A percentile compares a stretch with the other conserved stretches of the same genome.
These are phyloP conservation scores for Protomyces inouyei DNA, from an alignment of 1,139 yeast genomes.

Conservation along the genomic window DNA sequence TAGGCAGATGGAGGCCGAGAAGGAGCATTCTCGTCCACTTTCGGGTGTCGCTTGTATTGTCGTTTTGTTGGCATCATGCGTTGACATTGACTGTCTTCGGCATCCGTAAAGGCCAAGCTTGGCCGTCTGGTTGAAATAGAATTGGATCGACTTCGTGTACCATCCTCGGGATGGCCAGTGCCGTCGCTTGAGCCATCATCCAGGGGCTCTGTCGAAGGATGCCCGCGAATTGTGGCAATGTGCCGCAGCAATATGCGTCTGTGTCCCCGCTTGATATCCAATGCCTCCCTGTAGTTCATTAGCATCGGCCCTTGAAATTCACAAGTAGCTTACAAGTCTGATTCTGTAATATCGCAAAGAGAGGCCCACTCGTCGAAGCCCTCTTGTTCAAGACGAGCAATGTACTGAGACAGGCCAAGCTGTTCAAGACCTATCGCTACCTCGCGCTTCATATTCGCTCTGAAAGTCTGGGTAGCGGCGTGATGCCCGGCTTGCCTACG, in stretches of 20 bases:
- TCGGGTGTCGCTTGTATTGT: constrained; percentile 14
- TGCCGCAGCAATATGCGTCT: constrained; percentile 18
- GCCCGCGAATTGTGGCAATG: constrained; percentile 22
- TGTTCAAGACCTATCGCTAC: constrained; percentile 4
- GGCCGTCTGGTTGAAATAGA: background rate
- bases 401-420: constrained; percentile 16
- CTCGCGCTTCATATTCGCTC: background rate
- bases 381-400: constrained; percentile 7
- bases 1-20: constrained; percentile 23
- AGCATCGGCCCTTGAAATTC: background rate
- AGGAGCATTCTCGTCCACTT: constrained; percentile 27
- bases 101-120: background rate
- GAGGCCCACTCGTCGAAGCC: constrained; percentile 21
- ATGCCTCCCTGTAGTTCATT: constrained; percentile 1
- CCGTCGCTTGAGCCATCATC: background rate
- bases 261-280: constrained; percentile 21
- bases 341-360: constrained; percentile 25
- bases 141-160: background rate
- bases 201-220: background rate
- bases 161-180: background rate
- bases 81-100: background rate
- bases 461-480: too few relatives aligned
- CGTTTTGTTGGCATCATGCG: constrained; percentile 1
- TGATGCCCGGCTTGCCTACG: too few relatives aligned
- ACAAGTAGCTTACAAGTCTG: constrained; percentile 7